Percentiles rank a stretch among this genome's conserved stretches.
phyloP scores from a whole-genome alignment of 257 asterid genomes.

The Pogostemon cablin region DNA sequence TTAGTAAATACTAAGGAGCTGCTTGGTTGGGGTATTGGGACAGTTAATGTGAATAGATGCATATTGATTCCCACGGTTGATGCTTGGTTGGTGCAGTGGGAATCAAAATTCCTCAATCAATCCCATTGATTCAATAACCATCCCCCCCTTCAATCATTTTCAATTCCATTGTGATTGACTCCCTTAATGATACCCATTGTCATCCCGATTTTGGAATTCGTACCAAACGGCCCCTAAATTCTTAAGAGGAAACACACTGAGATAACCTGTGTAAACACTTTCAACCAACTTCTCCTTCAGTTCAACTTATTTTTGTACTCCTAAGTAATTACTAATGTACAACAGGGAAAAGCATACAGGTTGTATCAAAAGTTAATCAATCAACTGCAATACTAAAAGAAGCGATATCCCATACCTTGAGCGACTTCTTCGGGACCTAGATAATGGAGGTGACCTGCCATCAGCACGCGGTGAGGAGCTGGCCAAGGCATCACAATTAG shows the following conservation, averaged over 20 bases:
- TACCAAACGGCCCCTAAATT: neutral
- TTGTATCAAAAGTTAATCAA: neutral
- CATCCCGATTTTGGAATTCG: too few relatives aligned
- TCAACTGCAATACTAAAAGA: neutral
- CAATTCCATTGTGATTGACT: too few relatives aligned
- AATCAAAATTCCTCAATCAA: too few relatives aligned
- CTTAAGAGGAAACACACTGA: neutral
- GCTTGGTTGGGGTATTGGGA: too few relatives aligned
- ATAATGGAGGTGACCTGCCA: conserved; percentile 28
- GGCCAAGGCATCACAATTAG: conserved; percentile 18
- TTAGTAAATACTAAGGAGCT: neutral
- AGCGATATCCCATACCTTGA: conserved; percentile 32
- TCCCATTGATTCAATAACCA: too few relatives aligned
- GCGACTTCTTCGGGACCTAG: conserved; percentile 35
- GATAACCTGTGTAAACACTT: neutral
- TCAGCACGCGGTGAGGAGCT: conserved; percentile 27
- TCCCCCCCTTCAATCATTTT: too few relatives aligned
- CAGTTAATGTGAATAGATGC: too few relatives aligned
- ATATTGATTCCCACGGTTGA: too few relatives aligned
- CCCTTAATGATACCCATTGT: too few relatives aligned
- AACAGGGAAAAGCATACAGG: neutral
- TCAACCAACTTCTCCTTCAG: neutral
- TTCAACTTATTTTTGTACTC: neutral
- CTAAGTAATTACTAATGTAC: neutral
- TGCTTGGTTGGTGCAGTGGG: too few relatives aligned